Percentiles rank a stretch among this genome's conserved stretches.
phyloP scores from a whole-genome alignment of 768 basidiomycete species.

The Collybiopsis luxurians region DNA sequence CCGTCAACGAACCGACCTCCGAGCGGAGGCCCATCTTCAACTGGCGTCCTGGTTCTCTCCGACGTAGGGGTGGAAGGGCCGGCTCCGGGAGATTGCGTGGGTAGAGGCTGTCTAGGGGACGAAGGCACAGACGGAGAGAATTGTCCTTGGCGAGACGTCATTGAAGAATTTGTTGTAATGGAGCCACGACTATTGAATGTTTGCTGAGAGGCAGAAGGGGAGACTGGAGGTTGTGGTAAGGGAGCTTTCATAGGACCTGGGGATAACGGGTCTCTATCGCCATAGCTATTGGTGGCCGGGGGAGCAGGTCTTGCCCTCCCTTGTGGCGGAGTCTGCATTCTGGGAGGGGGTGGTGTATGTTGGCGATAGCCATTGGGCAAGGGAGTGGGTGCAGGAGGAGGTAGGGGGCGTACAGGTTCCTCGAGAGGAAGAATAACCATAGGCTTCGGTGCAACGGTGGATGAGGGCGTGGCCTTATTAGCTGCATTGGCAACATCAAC shows the following conservation, averaged over 20 bases:
- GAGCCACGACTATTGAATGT: not conserved
- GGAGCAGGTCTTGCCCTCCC: not conserved
- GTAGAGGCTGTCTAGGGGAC: conserved; percentile 26
- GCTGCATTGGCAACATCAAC: conserved; percentile 71
- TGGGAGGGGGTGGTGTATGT: conserved; percentile 7
- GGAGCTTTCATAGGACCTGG: not conserved
- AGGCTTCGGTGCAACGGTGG: conserved; percentile 58
- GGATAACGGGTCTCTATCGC: conserved; percentile 9
- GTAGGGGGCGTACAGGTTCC: conserved; percentile 42
- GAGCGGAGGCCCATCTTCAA: conserved; percentile 46
- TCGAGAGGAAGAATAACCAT: conserved; percentile 61
- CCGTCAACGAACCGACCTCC: conserved; percentile 71
- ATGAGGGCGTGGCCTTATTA: conserved; percentile 49
- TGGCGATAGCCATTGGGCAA: conserved; percentile 16
- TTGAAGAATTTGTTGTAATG: conserved; percentile 4
- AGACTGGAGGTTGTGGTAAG: conserved; percentile 8
- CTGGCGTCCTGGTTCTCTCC: conserved; percentile 21
- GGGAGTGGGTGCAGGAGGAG: conserved; percentile 15
- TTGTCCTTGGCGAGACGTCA: conserved; percentile 9
- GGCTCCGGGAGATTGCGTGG: conserved; percentile 50
- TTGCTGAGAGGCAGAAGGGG: conserved; percentile 8
- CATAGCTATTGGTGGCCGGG: conserved; percentile 1
- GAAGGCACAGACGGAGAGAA: conserved; percentile 20
- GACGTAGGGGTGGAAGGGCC: conserved; percentile 50
- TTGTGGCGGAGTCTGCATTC: conserved; percentile 4